phyloP scores from a whole-genome alignment of 2,329 filamentous ascomycete genomes.

The Fusarium avenaceum region DNA sequence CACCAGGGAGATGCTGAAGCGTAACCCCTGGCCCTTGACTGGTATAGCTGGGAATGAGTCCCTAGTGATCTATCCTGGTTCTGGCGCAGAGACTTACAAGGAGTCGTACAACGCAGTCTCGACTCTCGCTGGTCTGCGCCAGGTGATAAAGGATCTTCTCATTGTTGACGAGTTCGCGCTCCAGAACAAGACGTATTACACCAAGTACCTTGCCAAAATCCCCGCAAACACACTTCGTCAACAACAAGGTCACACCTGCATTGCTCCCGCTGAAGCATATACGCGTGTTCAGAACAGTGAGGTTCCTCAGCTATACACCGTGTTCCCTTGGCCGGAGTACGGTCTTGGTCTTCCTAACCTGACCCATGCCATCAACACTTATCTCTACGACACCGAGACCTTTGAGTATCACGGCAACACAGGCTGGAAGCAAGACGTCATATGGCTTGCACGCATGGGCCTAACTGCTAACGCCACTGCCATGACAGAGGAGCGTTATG shows the following conservation, averaged over 20 bases:
- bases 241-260: constrained; percentile 14
- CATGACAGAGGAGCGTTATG: constrained; percentile 4
- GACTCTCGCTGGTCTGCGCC: neutral
- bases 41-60: neutral
- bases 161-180: constrained; percentile 7
- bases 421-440: constrained; percentile 19
- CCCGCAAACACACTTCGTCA: constrained; percentile 1
- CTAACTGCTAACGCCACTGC: constrained; percentile 3
- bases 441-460: constrained; percentile 20
- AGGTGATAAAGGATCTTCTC: constrained; percentile 18
- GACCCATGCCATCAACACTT: constrained; percentile 13
- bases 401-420: constrained; percentile 6
- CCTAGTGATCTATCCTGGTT: constrained; percentile 6
- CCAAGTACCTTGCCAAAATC: constrained; percentile 9
- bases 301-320: constrained; percentile 9
- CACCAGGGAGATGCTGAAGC: constrained; percentile 8
- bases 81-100: constrained; percentile 20
- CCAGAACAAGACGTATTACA: constrained; percentile 17
- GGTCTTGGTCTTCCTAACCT: constrained; percentile 12
- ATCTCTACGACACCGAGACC: constrained; percentile 12
- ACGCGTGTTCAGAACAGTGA: constrained; percentile 21
- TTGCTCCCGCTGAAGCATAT: constrained; percentile 14
- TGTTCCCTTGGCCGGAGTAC: constrained; percentile 15
- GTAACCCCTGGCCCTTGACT: constrained; percentile 1
- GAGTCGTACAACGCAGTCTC: constrained; percentile 3